Evolutionary conservation across 805 yeast species (phyloP), one percentile per base, ranked within the genome.

Genomic region (Lachancea lanzarotensis): DNA sequence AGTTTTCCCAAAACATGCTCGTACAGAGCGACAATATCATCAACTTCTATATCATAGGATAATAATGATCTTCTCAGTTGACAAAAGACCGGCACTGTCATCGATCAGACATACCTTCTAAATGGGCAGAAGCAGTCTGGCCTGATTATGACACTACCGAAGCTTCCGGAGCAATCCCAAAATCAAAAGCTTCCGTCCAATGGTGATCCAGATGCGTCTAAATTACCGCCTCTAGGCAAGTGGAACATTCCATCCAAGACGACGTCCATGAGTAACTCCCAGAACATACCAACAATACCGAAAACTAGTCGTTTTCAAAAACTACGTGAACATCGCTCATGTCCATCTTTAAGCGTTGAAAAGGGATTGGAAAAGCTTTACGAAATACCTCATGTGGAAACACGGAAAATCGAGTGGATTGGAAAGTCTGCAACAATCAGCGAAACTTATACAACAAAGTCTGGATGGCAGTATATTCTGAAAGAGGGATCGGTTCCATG

Each of bases 401-500:
- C 40, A 2, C 43, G 43, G 10, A 38, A 45, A 18, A 20, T 52
- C 3, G 22, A 26, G 7, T 13, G 32, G n/a, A 4, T 32, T n/a
- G 16, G 15, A 22, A 33, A 35, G 16, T 25, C 48, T 9, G 29
- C 22, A 31, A 15, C 40, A 4, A 17, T 4, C 8, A 17, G 12
- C 35, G 41, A 15, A 45, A 25, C n/a, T 30, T 36, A 22, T 15
- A 34, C 29, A 4, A 40, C 45, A 26, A 35, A 41, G 11, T 46
- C 54, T 3, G 54, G 56, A 8, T 39, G 52, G 12, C 42, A 46
- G n/a, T 60, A 60, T 40, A 22, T 34, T 10, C 16, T 60, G 13
- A 16, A 40, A 9, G 30, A 45, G 10, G 56, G 48, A 34, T 54
- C 60, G 3, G 46, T 60, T 3, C 65, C 65, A 4, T 37, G 47